Percentiles rank a stretch among this genome's conserved stretches.
Conservation (phyloP, 371 early-diverging fungal species). For the Mortierella sp. region DNA sequence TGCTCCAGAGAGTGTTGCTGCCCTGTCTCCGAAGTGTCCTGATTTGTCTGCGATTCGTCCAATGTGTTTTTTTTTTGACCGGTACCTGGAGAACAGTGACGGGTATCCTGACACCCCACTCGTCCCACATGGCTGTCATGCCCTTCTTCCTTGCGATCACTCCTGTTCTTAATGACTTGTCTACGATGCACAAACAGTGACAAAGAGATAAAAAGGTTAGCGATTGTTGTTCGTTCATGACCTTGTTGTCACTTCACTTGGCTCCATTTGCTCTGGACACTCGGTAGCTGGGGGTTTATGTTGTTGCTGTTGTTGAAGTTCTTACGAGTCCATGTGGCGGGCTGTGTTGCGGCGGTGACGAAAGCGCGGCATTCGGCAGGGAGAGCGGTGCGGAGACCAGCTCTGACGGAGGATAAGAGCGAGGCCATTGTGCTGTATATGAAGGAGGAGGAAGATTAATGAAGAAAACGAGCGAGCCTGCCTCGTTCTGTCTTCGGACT, state of each 20-base stretch:
- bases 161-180: constrained; percentile 76
- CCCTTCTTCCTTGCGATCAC: constrained; percentile 93
- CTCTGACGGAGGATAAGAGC: constrained; percentile 44
- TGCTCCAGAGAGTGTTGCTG: neutral
- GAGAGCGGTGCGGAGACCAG: constrained; percentile 41
- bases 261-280: neutral
- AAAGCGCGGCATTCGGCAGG: constrained; percentile 42
- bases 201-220: neutral
- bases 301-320: neutral
- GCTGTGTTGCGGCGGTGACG: constrained; percentile 44
- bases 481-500: neutral
- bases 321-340: constrained; percentile 53
- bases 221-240: neutral
- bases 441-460: neutral
- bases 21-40: neutral
- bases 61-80: neutral
- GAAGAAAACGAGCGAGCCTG: neutral
- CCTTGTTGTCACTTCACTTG: neutral
- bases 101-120: constrained; percentile 91
- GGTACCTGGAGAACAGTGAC: constrained; percentile 93
- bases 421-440: constrained; percentile 39
- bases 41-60: neutral
- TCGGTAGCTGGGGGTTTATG: neutral
- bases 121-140: constrained; percentile 96
- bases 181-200: constrained; percentile 8